Conservation (phyloP, 176 grass and related monocot genomes). For the Avena eriantha region DNA sequence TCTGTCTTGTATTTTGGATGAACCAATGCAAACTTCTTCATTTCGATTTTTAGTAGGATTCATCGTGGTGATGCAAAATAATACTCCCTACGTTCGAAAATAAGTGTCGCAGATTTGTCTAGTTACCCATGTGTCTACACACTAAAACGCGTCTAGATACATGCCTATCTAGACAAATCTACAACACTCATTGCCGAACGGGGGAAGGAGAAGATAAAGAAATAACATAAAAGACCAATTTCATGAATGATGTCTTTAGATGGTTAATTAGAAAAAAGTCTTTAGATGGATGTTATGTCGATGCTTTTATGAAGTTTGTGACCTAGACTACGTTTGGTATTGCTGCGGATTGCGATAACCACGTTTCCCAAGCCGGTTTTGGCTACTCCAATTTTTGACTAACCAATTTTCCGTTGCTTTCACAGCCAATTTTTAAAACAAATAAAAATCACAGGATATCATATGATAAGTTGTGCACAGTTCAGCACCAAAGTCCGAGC, state of each 20-base stretch:
- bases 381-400: neutral
- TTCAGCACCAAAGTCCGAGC: neutral
- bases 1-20: neutral
- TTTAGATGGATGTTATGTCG: conserved; percentile 6
- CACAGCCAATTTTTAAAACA: neutral
- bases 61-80: neutral
- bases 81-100: neutral
- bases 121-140: too few species aligned
- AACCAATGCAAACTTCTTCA: neutral
- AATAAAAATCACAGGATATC: neutral
- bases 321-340: neutral
- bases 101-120: too few species aligned
- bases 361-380: neutral
- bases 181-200: too few species aligned
- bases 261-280: neutral
- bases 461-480: neutral
- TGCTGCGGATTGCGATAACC: neutral
- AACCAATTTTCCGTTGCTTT: neutral
- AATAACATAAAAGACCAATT: neutral
- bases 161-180: too few species aligned
- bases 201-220: neutral
- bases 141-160: too few species aligned
- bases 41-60: neutral
- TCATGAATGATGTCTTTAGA: conserved; percentile 16
- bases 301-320: neutral